Conservation (phyloP, 306 rosid species). For the Astragalus glycyphyllos region DNA sequence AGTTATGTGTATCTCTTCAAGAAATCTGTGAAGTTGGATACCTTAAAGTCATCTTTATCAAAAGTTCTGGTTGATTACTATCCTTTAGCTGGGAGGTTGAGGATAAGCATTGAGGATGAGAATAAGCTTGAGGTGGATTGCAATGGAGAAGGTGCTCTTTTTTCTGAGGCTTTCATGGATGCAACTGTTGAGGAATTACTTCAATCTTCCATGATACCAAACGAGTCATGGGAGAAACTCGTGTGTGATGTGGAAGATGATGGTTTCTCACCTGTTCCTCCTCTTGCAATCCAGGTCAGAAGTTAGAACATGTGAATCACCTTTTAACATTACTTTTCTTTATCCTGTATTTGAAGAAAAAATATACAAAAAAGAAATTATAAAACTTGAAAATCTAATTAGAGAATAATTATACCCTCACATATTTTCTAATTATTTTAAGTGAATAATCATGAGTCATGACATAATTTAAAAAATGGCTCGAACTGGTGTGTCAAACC, state of each 20-base stretch:
- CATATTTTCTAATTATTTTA: too few species aligned
- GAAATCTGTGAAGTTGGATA: conserved; percentile 50
- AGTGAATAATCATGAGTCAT: too few species aligned
- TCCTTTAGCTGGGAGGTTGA: conserved; percentile 82
- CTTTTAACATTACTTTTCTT: too few species aligned
- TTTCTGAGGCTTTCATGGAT: conserved; percentile 81
- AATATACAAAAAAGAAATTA: too few species aligned
- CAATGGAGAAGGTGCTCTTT: conserved; percentile 76
- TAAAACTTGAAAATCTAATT: too few species aligned
- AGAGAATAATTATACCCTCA: too few species aligned
- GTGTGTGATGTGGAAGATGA: conserved; percentile 55
- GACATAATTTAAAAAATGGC: too few species aligned
- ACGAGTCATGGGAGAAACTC: conserved; percentile 73
- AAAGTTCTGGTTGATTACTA: conserved; percentile 72
- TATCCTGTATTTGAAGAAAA: too few species aligned
- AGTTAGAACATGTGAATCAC: too few species aligned
- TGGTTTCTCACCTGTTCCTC: conserved; percentile 75
- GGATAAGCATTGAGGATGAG: conserved; percentile 44
- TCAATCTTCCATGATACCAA: conserved; percentile 52
- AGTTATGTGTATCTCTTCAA: conserved; percentile 73
- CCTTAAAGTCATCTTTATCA: conserved; percentile 62
- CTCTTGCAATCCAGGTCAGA: conserved; percentile 76
- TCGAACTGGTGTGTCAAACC: too few species aligned
- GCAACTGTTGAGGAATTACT: conserved; percentile 60
- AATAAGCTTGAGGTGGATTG: conserved; percentile 77